Base-by-base conservation (phyloP, 2,329 filamentous ascomycete genomes). In the Beauveria brongniartii region DNA sequence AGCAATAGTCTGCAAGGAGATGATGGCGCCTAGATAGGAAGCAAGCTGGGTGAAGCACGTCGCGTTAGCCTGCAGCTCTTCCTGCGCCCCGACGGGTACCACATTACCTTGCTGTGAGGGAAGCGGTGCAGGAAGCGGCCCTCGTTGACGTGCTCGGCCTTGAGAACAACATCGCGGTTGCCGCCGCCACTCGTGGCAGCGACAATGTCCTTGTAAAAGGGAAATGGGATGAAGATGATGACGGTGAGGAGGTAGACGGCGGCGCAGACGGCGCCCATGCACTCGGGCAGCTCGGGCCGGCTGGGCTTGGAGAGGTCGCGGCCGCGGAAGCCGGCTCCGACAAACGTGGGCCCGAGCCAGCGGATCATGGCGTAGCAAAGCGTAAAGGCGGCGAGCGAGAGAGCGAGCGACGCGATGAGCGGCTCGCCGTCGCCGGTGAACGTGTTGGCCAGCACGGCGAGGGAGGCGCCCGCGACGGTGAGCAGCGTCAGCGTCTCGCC, bases 141-240 rank as follows among this genome's bases (percentile, higher is more conserved):
- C 65, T 86, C 87, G 73, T 95, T 87, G 63, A 92, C 85, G 64
- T 90, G 80, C 65, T 88, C 83, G 50, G 85, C 77, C 70, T 90
- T 84, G 68, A 91, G 75, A 14, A 95, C 89, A 6, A 94, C 86
- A 76, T 97, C 93, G 65, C 90, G 82, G 74, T 97, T 97, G 54
- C 92, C 92, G 65, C 92, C 92, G 64, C 92, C 94, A 66, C 91
- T 96, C 22, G 94, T 97, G 44, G 92, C 92, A 18, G 91, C 90
- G 28, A 97, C 92, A 66, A 99, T 95, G 72, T 97, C 93, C 76
- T 97, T 96, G 80, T 97, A 97, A 74, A 99, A 97, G 1, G 92
- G 90, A 74, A 97, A 96, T 0, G 94, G 94, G 62, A 97, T 92
- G 73, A 99, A 99, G 64, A 91, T 78, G 66, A 97, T 95, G 66